These are phyloP conservation scores for Sporothrix inflata DNA, from an alignment of 2,329 filamentous ascomycete genomes.

Conservation along the genomic window DNA sequence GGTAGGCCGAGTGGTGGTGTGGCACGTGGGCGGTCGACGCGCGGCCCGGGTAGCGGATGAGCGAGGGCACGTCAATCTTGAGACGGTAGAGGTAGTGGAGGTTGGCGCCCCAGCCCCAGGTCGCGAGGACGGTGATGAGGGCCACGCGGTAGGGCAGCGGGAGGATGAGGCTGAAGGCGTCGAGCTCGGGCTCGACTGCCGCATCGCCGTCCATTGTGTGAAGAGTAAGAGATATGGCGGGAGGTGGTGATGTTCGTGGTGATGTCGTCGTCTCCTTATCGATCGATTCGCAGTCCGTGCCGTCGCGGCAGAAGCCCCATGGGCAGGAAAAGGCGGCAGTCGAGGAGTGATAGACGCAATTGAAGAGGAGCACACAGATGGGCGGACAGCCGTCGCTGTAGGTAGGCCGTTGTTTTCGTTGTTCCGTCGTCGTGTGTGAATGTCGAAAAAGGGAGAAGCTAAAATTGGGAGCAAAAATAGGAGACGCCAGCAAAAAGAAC, in stretches of 20 bases:
- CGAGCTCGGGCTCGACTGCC: constrained; percentile 70
- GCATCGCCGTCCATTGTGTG: constrained; percentile 72
- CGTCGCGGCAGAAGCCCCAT: constrained; percentile 27
- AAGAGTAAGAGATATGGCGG: constrained; percentile 4
- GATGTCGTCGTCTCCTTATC: constrained; percentile 11
- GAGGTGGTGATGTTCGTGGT: neutral
- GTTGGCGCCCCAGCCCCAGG: constrained; percentile 95
- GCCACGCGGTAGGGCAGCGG: constrained; percentile 89
- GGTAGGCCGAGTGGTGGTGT: constrained; percentile 83
- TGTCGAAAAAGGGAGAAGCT: constrained; percentile 11
- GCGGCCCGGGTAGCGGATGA: constrained; percentile 84
- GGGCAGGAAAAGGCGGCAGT: neutral
- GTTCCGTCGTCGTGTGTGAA: neutral
- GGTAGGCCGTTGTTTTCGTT: neutral
- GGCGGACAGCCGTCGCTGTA: neutral
- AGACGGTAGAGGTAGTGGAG: constrained; percentile 79
- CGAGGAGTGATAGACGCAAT: neutral
- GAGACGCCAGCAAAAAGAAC: constrained; percentile 26
- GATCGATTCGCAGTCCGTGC: constrained; percentile 26
- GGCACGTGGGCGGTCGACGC: constrained; percentile 68
- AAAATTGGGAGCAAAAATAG: constrained; percentile 8
- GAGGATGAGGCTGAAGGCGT: constrained; percentile 83
- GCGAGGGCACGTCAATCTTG: constrained; percentile 82
- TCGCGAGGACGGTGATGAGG: constrained; percentile 79
- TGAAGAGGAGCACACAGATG: neutral